These are phyloP conservation scores for Sindora glabra DNA, from an alignment of 306 rosid species.

Conservation along the genomic window DNA sequence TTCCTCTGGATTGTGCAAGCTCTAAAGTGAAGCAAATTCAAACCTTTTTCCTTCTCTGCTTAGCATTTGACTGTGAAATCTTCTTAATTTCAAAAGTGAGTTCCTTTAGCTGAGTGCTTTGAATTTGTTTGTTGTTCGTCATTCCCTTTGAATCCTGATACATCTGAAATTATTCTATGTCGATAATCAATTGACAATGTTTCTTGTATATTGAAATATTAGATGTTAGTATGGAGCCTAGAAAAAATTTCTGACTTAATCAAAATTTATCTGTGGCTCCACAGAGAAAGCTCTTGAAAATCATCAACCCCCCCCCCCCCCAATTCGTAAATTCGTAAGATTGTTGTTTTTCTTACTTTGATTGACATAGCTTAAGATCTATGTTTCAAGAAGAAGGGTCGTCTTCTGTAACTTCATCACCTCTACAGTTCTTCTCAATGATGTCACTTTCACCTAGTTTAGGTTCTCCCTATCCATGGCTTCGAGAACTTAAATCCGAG, in stretches of 20 bases:
- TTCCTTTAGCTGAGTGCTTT: slow-evolving; percentile 3
- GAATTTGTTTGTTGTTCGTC: slow-evolving; percentile 3
- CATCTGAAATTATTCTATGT: too few relatives aligned
- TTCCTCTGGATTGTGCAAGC: slow-evolving; percentile 5
- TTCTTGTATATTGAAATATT: not conserved
- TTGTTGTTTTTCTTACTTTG: slow-evolving; percentile 29
- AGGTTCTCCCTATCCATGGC: slow-evolving; percentile 69
- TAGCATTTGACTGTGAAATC: not conserved
- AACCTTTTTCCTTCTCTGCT: slow-evolving; percentile 1
- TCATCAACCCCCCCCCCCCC: not conserved
- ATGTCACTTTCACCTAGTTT: slow-evolving; percentile 60
- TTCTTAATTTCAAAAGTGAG: not conserved
- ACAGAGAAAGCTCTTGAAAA: not conserved
- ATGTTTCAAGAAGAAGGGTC: slow-evolving; percentile 73
- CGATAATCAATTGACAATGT: too few relatives aligned
- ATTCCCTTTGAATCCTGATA: not conserved
- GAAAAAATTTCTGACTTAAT: not conserved
- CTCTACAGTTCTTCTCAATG: slow-evolving; percentile 54
- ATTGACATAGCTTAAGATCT: too few relatives aligned
- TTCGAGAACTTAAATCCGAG: slow-evolving; percentile 64
- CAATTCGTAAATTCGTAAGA: slow-evolving; percentile 19
- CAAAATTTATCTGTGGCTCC: not conserved
- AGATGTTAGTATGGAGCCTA: not conserved
- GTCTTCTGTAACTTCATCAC: slow-evolving; percentile 54
- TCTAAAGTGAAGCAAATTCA: slow-evolving; percentile 5